phyloP scores from a whole-genome alignment of 768 basidiomycete species.

The Hericium alpestre region DNA sequence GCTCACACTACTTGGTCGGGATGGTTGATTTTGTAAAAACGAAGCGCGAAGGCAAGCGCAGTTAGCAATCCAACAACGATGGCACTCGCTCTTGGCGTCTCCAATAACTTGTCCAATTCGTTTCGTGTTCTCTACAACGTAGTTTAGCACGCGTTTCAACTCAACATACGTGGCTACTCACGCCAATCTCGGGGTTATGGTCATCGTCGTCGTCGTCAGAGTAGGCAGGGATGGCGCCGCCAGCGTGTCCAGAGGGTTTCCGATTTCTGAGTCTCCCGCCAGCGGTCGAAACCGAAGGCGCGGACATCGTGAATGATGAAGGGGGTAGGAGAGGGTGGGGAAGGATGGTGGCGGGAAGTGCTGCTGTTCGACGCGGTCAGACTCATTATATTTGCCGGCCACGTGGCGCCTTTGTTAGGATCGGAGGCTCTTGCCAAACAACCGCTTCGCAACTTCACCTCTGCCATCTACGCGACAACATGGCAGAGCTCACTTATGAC shows the following conservation, averaged over 20 bases:
- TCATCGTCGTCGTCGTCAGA: slow-evolving; percentile 1
- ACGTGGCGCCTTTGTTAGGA: background rate
- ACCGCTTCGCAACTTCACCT: background rate
- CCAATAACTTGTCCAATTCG: slow-evolving; percentile 48
- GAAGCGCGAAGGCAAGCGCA: slow-evolving; percentile 65
- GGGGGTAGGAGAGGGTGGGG: background rate
- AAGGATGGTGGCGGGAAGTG: background rate
- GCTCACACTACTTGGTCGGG: slow-evolving; percentile 92
- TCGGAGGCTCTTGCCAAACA: background rate
- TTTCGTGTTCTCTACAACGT: slow-evolving; percentile 42
- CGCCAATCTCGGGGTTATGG: background rate
- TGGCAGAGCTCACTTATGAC: slow-evolving; percentile 71
- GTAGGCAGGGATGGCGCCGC: background rate
- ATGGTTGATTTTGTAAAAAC: slow-evolving; percentile 91
- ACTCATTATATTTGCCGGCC: background rate
- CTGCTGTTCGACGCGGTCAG: background rate
- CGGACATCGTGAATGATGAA: slow-evolving; percentile 2
- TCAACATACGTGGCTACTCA: background rate
- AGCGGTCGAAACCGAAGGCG: background rate
- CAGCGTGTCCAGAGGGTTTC: slow-evolving; percentile 3
- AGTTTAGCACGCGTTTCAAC: background rate
- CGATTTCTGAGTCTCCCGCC: slow-evolving; percentile 1
- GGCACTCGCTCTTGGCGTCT: slow-evolving; percentile 52
- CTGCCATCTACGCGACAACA: slow-evolving; percentile 16
- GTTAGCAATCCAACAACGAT: slow-evolving; percentile 57